phyloP scores from a whole-genome alignment of 129 eudicot genomes.

The Tanacetum coccineum region DNA sequence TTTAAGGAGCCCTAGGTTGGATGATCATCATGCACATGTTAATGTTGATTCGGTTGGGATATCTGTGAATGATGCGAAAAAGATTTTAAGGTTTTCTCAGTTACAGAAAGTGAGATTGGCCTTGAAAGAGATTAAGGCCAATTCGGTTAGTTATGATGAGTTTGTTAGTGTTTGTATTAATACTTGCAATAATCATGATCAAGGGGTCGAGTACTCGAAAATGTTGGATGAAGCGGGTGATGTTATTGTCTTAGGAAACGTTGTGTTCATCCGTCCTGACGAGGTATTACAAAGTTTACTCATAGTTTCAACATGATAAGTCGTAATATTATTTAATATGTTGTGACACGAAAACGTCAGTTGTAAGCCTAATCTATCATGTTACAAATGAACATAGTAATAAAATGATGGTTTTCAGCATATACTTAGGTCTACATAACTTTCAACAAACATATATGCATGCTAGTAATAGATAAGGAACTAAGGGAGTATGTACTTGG shows the following conservation, averaged over 20 bases:
- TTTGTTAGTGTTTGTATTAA: constrained; percentile 43
- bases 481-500: neutral
- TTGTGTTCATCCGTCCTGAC: constrained; percentile 70
- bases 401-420: too few relatives aligned
- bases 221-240: constrained; percentile 61
- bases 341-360: neutral
- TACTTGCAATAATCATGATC: constrained; percentile 33
- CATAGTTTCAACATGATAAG: neutral
- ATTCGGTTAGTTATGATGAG: constrained; percentile 47
- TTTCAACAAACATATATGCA: too few relatives aligned
- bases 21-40: constrained; percentile 18
- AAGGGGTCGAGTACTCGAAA: constrained; percentile 58
- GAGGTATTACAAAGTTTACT: constrained; percentile 45
- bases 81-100: constrained; percentile 40
- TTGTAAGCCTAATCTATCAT: too few relatives aligned
- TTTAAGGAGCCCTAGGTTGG: constrained; percentile 28
- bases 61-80: constrained; percentile 49
- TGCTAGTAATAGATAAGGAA: too few relatives aligned
- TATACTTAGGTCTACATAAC: too few relatives aligned
- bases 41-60: constrained; percentile 18
- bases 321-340: neutral
- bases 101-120: constrained; percentile 49
- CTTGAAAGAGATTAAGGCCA: constrained; percentile 40
- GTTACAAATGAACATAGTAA: too few relatives aligned
- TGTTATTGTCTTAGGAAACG: constrained; percentile 66